A percentile compares a stretch with the other conserved stretches of the same genome.
Evolutionary conservation across 163 green algal genomes (phyloP).

Genomic region (Coccomyxa subellipsoidea): DNA sequence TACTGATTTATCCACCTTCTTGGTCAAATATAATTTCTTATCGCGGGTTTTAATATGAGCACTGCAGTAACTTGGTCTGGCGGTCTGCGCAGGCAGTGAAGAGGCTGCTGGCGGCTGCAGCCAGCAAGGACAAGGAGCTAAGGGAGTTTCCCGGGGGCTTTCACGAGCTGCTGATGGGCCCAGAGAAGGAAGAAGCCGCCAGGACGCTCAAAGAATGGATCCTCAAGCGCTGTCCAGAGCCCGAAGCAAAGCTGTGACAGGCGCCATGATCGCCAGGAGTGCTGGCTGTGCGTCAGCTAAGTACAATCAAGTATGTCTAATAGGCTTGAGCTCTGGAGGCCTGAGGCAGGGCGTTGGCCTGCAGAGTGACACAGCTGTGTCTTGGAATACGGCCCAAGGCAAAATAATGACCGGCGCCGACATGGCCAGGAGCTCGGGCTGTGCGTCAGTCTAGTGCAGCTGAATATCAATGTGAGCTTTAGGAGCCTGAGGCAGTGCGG

Average conservation of each 20-base stretch:
- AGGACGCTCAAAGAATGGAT: not conserved
- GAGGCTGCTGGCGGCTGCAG: not conserved
- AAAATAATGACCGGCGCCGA: too few relatives aligned
- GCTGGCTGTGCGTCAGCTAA: not conserved
- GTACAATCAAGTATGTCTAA: not conserved
- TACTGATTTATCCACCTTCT: too few relatives aligned
- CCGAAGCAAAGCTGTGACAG: not conserved
- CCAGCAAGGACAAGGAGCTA: not conserved
- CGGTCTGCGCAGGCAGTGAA: not conserved
- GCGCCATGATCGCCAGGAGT: not conserved
- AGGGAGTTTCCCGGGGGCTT: not conserved
- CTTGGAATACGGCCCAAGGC: too few relatives aligned
- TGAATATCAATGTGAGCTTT: too few relatives aligned
- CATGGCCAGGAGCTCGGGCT: too few relatives aligned
- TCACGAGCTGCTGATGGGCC: constrained; percentile 17
- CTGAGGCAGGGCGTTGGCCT: too few relatives aligned
- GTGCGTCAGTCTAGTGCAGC: too few relatives aligned
- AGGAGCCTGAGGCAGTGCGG: too few relatives aligned
- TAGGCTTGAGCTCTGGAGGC: not conserved
- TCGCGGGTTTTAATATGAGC: too few relatives aligned
- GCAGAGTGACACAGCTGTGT: too few relatives aligned
- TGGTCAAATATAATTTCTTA: too few relatives aligned
- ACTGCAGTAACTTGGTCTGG: not conserved
- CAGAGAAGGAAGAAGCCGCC: not conserved
- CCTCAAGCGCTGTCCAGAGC: not conserved